These are phyloP conservation scores for Vanilla planifolia DNA, from an alignment of 106 monocot genomes.

Conservation along the genomic window DNA sequence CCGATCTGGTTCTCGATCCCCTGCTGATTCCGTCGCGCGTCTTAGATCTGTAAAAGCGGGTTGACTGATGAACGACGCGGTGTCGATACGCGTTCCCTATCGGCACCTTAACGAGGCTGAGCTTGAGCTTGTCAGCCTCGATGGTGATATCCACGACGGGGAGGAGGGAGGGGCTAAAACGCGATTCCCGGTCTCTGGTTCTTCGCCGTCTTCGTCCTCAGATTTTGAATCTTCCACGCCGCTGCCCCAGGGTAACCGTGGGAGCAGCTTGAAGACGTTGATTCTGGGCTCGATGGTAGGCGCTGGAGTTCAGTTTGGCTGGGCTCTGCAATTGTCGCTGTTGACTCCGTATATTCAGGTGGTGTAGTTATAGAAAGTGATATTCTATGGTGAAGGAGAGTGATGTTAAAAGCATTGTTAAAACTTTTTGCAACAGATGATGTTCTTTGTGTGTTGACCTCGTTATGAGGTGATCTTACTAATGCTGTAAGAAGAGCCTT, in stretches of 20 bases:
- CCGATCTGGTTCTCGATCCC: neutral
- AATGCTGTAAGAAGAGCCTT: neutral
- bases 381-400: neutral
- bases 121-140: slow-evolving; percentile 40
- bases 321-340: slow-evolving; percentile 94
- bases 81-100: slow-evolving; percentile 43
- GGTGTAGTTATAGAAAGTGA: neutral
- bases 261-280: slow-evolving; percentile 51
- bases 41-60: neutral
- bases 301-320: slow-evolving; percentile 95
- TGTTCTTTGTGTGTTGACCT: neutral
- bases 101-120: slow-evolving; percentile 42
- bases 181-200: neutral
- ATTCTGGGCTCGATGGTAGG: slow-evolving; percentile 71
- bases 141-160: slow-evolving; percentile 10
- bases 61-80: slow-evolving; percentile 14
- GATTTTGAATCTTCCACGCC: neutral
- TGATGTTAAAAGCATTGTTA: neutral
- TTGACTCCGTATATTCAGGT: slow-evolving; percentile 96
- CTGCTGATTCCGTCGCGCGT: neutral
- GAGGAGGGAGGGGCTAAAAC: neutral
- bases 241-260: neutral
- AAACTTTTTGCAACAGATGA: neutral
- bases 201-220: slow-evolving; percentile 10
- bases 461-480: neutral